phyloP scores from a whole-genome alignment of 2,329 filamentous ascomycete species.

The Sporothrix mexicana region DNA sequence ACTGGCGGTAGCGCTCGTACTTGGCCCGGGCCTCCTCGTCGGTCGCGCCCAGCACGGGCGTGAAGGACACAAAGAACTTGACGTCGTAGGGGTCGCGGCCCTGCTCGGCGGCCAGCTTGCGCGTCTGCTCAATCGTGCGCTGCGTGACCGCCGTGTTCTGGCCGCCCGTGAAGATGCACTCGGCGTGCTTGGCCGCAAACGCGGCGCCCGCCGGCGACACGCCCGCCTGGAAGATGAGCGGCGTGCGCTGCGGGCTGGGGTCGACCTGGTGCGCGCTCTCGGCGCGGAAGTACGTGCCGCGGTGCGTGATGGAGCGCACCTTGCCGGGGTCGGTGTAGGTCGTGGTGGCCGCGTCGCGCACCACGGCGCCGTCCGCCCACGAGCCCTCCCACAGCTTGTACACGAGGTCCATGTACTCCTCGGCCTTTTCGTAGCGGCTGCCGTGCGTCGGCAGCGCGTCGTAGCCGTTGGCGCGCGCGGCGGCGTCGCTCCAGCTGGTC shows the following conservation, averaged over 20 bases:
- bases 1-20: constrained; percentile 33
- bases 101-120: constrained; percentile 32
- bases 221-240: constrained; percentile 39
- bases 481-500: constrained; percentile 35
- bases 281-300: constrained; percentile 29
- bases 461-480: constrained; percentile 35
- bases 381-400: constrained; percentile 34
- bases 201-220: constrained; percentile 36
- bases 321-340: constrained; percentile 28
- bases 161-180: constrained; percentile 38
- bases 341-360: constrained; percentile 16
- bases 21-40: constrained; percentile 39
- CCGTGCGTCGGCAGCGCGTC: constrained; percentile 35
- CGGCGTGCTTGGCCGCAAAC: constrained; percentile 39
- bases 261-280: constrained; percentile 22
- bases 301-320: constrained; percentile 31
- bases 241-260: constrained; percentile 40
- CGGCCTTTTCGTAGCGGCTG: constrained; percentile 36
- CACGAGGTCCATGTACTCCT: constrained; percentile 13
- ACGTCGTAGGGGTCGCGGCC: constrained; percentile 37
- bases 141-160: constrained; percentile 31
- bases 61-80: constrained; percentile 39
- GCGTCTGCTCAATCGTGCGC: constrained; percentile 33
- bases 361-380: constrained; percentile 31
- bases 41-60: constrained; percentile 36